A percentile compares a stretch with the other conserved stretches of the same genome.
These are phyloP conservation scores for Penicillium verhagenii DNA, from an alignment of 495 filamentous ascomycete genomes.

Conservation along the genomic window DNA sequence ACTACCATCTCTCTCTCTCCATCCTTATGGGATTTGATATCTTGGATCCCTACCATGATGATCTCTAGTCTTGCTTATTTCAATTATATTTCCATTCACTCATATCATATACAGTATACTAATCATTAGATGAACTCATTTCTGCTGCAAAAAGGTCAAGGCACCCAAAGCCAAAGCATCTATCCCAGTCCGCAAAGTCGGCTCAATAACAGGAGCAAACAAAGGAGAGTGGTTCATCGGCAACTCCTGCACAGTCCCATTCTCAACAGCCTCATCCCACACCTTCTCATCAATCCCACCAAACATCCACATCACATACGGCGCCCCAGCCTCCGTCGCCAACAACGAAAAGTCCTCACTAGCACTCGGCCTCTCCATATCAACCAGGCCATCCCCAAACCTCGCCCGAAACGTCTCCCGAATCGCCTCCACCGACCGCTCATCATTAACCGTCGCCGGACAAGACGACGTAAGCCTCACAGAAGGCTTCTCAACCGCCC, in stretches of 20 bases:
- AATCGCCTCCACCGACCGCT: slow-evolving; percentile 34
- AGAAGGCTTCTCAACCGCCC: slow-evolving; percentile 36
- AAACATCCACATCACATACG: slow-evolving; percentile 57
- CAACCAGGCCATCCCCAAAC: slow-evolving; percentile 37
- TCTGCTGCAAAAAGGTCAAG: slow-evolving; percentile 43
- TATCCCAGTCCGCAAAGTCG: slow-evolving; percentile 54
- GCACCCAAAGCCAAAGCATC: slow-evolving; percentile 57
- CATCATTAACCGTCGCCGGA: slow-evolving; percentile 56
- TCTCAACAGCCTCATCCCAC: slow-evolving; percentile 50
- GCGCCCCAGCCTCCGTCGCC: slow-evolving; percentile 49
- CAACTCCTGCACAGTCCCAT: slow-evolving; percentile 39
- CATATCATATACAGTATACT: too few species aligned
- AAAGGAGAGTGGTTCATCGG: slow-evolving; percentile 59
- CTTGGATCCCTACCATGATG: too few species aligned
- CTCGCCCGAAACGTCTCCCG: slow-evolving; percentile 40
- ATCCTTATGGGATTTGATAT: too few species aligned
- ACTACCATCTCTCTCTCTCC: too few species aligned
- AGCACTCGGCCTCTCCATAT: slow-evolving; percentile 26
- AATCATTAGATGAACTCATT: background rate
- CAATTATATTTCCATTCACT: too few species aligned
- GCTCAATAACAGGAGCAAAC: slow-evolving; percentile 60
- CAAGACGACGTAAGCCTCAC: slow-evolving; percentile 36
- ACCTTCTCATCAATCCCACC: slow-evolving; percentile 47
- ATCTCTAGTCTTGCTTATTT: too few species aligned
- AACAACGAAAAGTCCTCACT: slow-evolving; percentile 60